These are phyloP conservation scores for Sphaerulina vaccinii DNA, from an alignment of 2,329 filamentous ascomycete species.

Conservation along the genomic window DNA sequence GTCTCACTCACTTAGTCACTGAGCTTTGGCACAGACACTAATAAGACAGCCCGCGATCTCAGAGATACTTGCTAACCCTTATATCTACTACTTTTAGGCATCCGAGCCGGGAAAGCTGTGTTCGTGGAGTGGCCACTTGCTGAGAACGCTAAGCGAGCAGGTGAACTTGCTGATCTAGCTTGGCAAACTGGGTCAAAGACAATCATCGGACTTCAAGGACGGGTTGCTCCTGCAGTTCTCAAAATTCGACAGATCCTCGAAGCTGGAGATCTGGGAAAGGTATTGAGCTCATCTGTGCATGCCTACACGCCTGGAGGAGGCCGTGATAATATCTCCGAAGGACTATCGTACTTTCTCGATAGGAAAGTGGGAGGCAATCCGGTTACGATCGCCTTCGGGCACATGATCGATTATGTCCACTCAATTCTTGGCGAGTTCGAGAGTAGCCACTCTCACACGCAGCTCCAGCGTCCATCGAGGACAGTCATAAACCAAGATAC, in stretches of 20 bases:
- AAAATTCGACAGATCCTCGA: constrained; percentile 47
- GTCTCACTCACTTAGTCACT: no score
- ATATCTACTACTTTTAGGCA: no score
- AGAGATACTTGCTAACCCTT: no score
- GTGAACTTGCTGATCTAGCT: constrained; percentile 46
- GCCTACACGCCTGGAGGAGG: constrained; percentile 10
- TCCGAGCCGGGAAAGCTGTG: constrained; percentile 50
- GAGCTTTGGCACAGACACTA: no score
- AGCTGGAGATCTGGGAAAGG: constrained; percentile 45
- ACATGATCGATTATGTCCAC: constrained; percentile 30
- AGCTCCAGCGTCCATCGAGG: constrained; percentile 25
- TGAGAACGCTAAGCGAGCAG: constrained; percentile 49
- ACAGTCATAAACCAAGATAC: constrained; percentile 16
- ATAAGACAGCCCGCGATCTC: no score
- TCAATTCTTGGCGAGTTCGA: constrained; percentile 28
- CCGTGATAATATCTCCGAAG: constrained; percentile 24
- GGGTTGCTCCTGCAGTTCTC: constrained; percentile 41
- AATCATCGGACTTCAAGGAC: constrained; percentile 50
- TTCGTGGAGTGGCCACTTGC: constrained; percentile 44
- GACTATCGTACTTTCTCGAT: constrained; percentile 28
- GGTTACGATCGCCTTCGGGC: constrained; percentile 28
- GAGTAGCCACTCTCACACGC: constrained; percentile 20
- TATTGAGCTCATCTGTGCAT: constrained; percentile 33
- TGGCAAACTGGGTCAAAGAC: constrained; percentile 44
- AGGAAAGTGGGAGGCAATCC: constrained; percentile 29